Conservation (phyloP, 306 rosid genomes). For the Cicer bijugum region DNA sequence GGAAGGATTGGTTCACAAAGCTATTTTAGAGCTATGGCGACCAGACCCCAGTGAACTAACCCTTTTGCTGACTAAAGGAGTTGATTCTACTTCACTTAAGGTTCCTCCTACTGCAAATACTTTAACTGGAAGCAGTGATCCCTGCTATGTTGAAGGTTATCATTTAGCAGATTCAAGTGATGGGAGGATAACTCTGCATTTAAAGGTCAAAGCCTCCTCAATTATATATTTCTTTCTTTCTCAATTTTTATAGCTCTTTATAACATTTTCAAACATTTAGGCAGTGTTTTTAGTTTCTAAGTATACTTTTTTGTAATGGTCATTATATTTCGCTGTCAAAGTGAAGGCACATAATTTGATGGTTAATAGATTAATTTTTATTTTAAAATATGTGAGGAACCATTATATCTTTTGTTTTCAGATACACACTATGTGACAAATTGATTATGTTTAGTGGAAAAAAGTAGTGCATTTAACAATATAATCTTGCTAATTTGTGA, state of each 20-base stretch:
- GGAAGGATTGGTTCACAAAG: slow-evolving; percentile 99
- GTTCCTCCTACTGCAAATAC: slow-evolving; percentile 96
- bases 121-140: slow-evolving; percentile 97
- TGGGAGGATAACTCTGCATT: slow-evolving; percentile 88
- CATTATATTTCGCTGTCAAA: slow-evolving; percentile 13
- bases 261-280: slow-evolving; percentile 27
- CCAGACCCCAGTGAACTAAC: slow-evolving; percentile 94
- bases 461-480: slow-evolving; percentile 14
- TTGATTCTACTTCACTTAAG: slow-evolving; percentile 85
- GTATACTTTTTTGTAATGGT: slow-evolving; percentile 9
- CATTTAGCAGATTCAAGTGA: slow-evolving; percentile 93
- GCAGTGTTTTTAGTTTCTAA: slow-evolving; percentile 17
- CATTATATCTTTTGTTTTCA: slow-evolving; percentile 20
- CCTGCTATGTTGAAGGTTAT: slow-evolving; percentile 96
- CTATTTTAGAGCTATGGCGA: slow-evolving; percentile 97
- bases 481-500: slow-evolving; percentile 14
- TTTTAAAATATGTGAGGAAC: slow-evolving; percentile 15
- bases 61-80: slow-evolving; percentile 88
- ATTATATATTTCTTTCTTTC: slow-evolving; percentile 1
- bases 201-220: slow-evolving; percentile 67
- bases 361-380: slow-evolving; percentile 15
- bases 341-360: not conserved
- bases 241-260: slow-evolving; percentile 12
- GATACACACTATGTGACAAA: not conserved
- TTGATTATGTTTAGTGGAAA: slow-evolving; percentile 6